Evolutionary conservation across 352 stramenopile genomes (phyloP), one percentile per base, ranked within the genome.

Genomic region (Blastocystis hominis): DNA sequence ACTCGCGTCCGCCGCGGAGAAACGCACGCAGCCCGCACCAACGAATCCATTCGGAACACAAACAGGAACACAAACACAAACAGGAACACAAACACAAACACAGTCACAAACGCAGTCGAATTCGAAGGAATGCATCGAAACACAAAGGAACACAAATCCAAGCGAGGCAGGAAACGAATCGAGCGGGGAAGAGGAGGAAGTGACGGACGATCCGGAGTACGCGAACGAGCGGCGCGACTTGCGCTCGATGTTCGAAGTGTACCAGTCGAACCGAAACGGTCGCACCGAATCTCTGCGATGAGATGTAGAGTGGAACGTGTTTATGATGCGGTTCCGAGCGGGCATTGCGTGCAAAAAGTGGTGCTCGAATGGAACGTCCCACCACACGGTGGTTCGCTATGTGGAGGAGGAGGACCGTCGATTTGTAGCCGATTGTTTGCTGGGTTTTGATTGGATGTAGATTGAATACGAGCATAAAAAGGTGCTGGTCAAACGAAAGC

Each of bases 391-490:
- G 50, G 3, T 80, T 20, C 54, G 47, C 17, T 15, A 63, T 7
- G 50, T 66, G 30, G 30, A 54, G 50, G 36, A 50, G n/a, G 20
- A 47, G 42, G n/a, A 46, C 34, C 30, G 38, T n/a, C 46, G 40
- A 40, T 50, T 80, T 4, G 24, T 62, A 46, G 20, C 6, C 3
- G 24, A 30, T 30, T 30, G 24, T 30, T 30, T 30, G 24, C 7
- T 63, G 42, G 30, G 20, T 1, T 1, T 20, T 2, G 42, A 24
- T 3, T 80, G 15, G 13, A 24, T 30, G 55, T 62, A 80, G 70
- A 62, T 80, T 62, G 70, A 80, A n/a, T 80, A 47, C 24, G 70
- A 80, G n/a, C 36, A 47, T 6, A 80, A 80, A 24, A 36, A 80
- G 55, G 50, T 24, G 3, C 34, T 80, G n/a, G 36, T 80, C 3